Base-by-base conservation (phyloP, 768 basidiomycete genomes). In the Pleurotus pulmonarius region DNA sequence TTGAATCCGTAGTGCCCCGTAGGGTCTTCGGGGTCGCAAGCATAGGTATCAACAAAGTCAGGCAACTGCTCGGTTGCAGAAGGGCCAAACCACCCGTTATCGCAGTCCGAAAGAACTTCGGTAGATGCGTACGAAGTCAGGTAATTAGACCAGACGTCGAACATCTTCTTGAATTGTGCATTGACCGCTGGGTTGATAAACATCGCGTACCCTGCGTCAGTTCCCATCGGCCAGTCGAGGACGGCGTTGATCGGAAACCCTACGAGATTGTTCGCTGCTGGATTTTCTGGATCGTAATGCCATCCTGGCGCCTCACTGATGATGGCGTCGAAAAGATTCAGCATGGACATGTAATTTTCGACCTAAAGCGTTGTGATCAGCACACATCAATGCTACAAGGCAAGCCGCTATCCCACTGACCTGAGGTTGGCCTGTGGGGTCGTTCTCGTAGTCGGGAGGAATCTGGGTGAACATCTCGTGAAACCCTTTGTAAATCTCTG, bases 91-190 rank as follows among this genome's bases (percentile, higher is more conserved):
- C 83, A 86, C 0, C 80, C 79, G n/a, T 69, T 65, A 1, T 67
- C 60, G 15, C 62, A 64, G 5, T 59, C 46, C 55, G 60, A 70
- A 48, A 86, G 70, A 16, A 80, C 80, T 13, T 65, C 49, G 43
- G 70, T 63, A 0, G 83, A 85, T 3, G 64, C 72, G 2, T 70
- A 65, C 1, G 78, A 76, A 5, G 63, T 61, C 46, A 86, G 77
- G 70, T 70, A 84, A 8, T 55, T 60, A 8, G 71, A 69, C 82
- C 84, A 87, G 20, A 68, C 70, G 45, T 78, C 67, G 58, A 86
- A 74, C 52, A 85, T 64, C 38, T 73, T 74, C 60, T 80, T 77
- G 60, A 85, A 65, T 48, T 70, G 63, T 0, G 44, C 61, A 56
- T 86, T 86, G 53, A 85, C 74, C 48, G 67, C 66, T 2, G 71